Percentiles rank a stretch among this genome's conserved stretches.
These are phyloP conservation scores for Diutina scorzettiae DNA, from an alignment of 1,139 yeast genomes.

Conservation along the genomic window DNA sequence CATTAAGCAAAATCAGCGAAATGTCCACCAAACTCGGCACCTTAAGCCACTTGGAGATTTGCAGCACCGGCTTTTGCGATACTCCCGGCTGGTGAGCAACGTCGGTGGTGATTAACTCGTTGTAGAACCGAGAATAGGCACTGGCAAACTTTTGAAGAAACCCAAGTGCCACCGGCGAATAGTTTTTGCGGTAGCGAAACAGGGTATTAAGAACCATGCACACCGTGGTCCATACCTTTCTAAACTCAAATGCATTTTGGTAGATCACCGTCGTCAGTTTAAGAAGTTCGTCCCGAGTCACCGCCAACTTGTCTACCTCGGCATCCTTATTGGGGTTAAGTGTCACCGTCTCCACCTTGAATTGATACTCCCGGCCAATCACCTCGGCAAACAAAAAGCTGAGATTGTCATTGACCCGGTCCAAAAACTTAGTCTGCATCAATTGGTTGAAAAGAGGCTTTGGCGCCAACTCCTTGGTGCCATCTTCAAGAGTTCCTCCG, in stretches of 20 bases:
- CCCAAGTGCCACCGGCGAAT: conserved; percentile 32
- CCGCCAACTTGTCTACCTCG: neutral
- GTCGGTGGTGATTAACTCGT: conserved; percentile 15
- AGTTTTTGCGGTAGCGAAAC: conserved; percentile 39
- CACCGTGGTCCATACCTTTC: conserved; percentile 35
- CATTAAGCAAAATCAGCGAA: conserved; percentile 18
- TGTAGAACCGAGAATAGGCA: conserved; percentile 20
- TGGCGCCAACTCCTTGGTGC: neutral
- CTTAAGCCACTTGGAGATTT: conserved; percentile 33
- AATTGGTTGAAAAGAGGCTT: neutral
- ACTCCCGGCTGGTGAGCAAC: conserved; percentile 9
- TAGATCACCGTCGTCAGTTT: conserved; percentile 15
- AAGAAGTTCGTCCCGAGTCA: neutral
- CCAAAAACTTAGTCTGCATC: neutral
- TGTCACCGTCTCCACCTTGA: conserved; percentile 1
- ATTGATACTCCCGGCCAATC: neutral
- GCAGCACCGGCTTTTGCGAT: conserved; percentile 16
- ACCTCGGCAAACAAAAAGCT: neutral
- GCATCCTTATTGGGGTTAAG: conserved; percentile 2
- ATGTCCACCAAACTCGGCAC: conserved; percentile 24
- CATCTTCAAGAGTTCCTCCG: neutral
- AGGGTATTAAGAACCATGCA: conserved; percentile 53
- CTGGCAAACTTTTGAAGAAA: conserved; percentile 21
- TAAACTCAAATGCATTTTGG: conserved; percentile 44
- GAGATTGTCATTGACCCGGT: neutral